Evolutionary conservation across 768 basidiomycete species (phyloP).

Genomic region (Amyloporia xantha): DNA sequence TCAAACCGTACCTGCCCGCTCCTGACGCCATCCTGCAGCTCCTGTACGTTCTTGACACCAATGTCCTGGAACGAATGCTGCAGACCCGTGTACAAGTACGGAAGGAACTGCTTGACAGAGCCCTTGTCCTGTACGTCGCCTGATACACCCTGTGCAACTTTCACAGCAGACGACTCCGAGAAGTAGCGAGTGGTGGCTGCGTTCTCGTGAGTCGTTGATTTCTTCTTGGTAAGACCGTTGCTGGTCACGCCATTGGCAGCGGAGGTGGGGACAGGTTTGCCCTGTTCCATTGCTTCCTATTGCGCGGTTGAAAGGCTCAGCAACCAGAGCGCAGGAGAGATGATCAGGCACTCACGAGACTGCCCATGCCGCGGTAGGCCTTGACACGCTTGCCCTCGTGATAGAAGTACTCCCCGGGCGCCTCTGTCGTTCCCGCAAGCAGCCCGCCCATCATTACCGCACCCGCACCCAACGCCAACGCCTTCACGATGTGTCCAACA

Average conservation of each 20-base stretch:
- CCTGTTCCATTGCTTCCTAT: conserved; percentile 82
- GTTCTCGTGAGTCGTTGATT: conserved; percentile 60
- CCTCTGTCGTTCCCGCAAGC: conserved; percentile 93
- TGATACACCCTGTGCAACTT: conserved; percentile 94
- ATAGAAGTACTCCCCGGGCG: conserved; percentile 98
- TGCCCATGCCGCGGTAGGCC: conserved; percentile 98
- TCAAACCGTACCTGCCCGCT: conserved; percentile 79
- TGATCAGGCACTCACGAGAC: conserved; percentile 44
- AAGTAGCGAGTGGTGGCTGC: conserved; percentile 96
- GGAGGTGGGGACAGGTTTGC: conserved; percentile 37
- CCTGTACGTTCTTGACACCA: conserved; percentile 63
- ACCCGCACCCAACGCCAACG: conserved; percentile 85
- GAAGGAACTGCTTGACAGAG: conserved; percentile 86
- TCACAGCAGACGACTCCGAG: conserved; percentile 85
- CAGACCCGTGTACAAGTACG: conserved; percentile 73
- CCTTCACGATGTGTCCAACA: conserved; percentile 97
- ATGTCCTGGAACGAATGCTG: conserved; percentile 96
- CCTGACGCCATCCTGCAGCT: conserved; percentile 60
- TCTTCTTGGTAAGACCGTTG: conserved; percentile 36
- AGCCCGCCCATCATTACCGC: conserved; percentile 99
- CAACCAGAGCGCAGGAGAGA: neutral
- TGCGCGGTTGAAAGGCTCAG: neutral
- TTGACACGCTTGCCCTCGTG: conserved; percentile 99
- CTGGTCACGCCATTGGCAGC: conserved; percentile 18
- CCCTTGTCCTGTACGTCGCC: conserved; percentile 98